A percentile compares a stretch with the other conserved stretches of the same genome.
These are phyloP conservation scores for Infundibulicybe gibba DNA, from an alignment of 768 basidiomycete genomes.

Conservation along the genomic window DNA sequence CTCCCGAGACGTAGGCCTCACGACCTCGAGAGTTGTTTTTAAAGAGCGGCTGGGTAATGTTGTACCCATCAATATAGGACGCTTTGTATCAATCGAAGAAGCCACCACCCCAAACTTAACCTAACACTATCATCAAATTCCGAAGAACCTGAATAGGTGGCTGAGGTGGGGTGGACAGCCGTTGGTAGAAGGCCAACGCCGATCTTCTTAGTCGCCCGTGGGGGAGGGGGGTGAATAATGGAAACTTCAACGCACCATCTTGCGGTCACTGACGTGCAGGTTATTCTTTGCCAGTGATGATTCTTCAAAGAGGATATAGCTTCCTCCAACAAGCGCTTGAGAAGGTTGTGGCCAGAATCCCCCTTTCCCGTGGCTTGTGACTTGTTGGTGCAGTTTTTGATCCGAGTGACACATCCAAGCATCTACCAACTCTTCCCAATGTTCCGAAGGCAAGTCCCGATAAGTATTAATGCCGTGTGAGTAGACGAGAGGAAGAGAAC, in stretches of 20 bases:
- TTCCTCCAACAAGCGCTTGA: slow-evolving; percentile 84
- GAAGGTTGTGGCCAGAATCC: slow-evolving; percentile 78
- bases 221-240: slow-evolving; percentile 5
- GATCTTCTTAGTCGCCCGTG: slow-evolving; percentile 91
- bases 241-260: slow-evolving; percentile 49
- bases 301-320: slow-evolving; percentile 79
- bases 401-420: slow-evolving; percentile 98
- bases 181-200: slow-evolving; percentile 65
- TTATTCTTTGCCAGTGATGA: slow-evolving; percentile 51
- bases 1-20: slow-evolving; percentile 71
- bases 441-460: slow-evolving; percentile 89
- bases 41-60: slow-evolving; percentile 39
- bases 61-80: slow-evolving; percentile 67
- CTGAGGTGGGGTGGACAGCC: slow-evolving; percentile 36
- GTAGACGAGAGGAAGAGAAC: slow-evolving; percentile 73
- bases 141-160: slow-evolving; percentile 12
- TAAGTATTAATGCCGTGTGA: slow-evolving; percentile 48
- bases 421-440: slow-evolving; percentile 96
- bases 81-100: slow-evolving; percentile 89
- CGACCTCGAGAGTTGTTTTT: slow-evolving; percentile 85
- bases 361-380: slow-evolving; percentile 50
- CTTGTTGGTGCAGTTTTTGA: slow-evolving; percentile 73
- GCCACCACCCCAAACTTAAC: slow-evolving; percentile 23
- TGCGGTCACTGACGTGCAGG: slow-evolving; percentile 37
- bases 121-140: slow-evolving; percentile 54